Base-by-base conservation (phyloP, 116 monocot species). In the Cymodocea nodosa region DNA sequence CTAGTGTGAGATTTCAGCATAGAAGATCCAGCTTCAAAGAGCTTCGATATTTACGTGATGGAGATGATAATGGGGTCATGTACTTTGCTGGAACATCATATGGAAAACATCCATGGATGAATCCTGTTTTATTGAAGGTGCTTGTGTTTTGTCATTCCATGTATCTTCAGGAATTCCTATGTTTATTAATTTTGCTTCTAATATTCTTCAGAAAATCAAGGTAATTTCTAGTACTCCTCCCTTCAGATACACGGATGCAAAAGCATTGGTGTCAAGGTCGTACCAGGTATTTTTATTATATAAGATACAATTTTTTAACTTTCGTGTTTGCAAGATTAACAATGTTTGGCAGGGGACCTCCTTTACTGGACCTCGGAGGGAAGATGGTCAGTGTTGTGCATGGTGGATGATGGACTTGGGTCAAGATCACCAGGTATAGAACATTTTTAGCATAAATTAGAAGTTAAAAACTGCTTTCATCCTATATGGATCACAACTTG, bases 381-480 rank as follows among this genome's bases (percentile, higher is more conserved):
- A 88, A 69, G 71, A 81, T 60, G 92, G 89, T 4, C 70, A 54
- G 35, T 88, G 51, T 59, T 82, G 79, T 70, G 58, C 97, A 17
- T 98, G 97, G 97, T 98, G 97, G 97, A 89, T 88, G 82, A 60
- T 98, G 58, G 97, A 98, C 68, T 69, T 98, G 51, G 97, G 97
- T 15, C 74, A 77, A 59, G 92, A 86, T 67, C 97, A 98, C 67
- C 97, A 98, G 97, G 97, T 98, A 60, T 39, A 9, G 30, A 51
- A 23, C 7, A 24, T 25, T 66, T 24, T 30, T 66, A 25, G 16
- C 14, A 50, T 35, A 60, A 2, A 12, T 15, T 17, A n/a, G 35
- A 35, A 6, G 16, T 34, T 7, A 34, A 60, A 15, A 14, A 11
- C 11, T 24, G 3, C 30, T 30, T 30, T 30, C 1, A 30, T 30